Percentiles rank a stretch among this genome's conserved stretches.
These are phyloP conservation scores for Neurospora hispaniola DNA, from an alignment of 495 filamentous ascomycete genomes.

Conservation along the genomic window DNA sequence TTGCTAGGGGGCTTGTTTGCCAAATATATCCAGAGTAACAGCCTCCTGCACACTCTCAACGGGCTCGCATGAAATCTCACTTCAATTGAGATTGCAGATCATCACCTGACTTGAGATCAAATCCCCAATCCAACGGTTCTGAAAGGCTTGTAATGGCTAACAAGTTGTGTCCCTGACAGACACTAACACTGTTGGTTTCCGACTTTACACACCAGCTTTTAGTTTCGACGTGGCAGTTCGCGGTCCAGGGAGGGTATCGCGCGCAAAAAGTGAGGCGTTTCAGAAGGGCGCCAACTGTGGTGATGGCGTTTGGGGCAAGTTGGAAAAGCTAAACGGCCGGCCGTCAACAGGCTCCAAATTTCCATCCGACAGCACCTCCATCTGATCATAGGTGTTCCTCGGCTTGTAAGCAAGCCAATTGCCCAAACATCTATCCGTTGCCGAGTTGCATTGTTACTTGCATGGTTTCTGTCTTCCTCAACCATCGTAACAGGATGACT, in stretches of 20 bases:
- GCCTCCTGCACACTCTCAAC: neutral
- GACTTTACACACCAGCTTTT: neutral
- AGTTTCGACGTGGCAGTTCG: neutral
- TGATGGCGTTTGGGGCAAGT: neutral
- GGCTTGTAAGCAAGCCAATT: neutral
- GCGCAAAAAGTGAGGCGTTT: neutral
- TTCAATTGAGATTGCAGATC: neutral
- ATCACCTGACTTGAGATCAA: neutral
- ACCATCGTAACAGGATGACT: neutral
- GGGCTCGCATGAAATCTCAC: neutral
- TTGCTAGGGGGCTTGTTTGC: neutral
- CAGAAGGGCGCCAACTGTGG: neutral
- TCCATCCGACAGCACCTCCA: neutral
- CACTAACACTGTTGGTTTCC: neutral
- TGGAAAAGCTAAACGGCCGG: neutral
- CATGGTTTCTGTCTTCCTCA: neutral
- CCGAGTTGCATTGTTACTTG: neutral
- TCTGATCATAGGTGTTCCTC: neutral
- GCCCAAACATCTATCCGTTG: neutral
- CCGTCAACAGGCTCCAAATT: neutral
- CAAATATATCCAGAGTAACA: neutral
- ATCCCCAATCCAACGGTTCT: neutral
- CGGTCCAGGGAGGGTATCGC: neutral
- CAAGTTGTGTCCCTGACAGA: neutral
- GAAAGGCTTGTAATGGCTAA: neutral